Conservation (phyloP, 2,329 filamentous ascomycete genomes). For the Penicillium sumatraense region DNA sequence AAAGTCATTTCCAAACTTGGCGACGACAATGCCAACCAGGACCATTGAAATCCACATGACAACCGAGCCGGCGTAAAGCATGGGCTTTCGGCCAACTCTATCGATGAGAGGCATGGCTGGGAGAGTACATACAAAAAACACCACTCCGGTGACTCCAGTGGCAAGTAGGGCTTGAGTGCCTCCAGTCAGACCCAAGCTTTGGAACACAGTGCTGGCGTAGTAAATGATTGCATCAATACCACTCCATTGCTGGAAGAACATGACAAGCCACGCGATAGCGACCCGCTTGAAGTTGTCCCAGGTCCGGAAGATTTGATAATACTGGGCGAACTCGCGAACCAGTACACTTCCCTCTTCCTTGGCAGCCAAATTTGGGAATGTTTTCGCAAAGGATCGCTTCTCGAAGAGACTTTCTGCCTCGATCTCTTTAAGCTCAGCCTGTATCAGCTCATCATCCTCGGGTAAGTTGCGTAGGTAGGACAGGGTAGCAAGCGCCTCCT, state of each 20-base stretch:
- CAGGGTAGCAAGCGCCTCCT: slow-evolving; percentile 38
- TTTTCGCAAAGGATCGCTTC: slow-evolving; percentile 43
- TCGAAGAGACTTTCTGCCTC: slow-evolving; percentile 51
- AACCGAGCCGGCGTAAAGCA: slow-evolving; percentile 17
- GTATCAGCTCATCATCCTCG: slow-evolving; percentile 41
- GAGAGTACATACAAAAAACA: slow-evolving; percentile 30
- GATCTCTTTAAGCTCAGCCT: slow-evolving; percentile 51
- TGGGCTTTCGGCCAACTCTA: slow-evolving; percentile 23
- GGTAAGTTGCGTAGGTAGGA: slow-evolving; percentile 23
- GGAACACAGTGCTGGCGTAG: slow-evolving; percentile 36
- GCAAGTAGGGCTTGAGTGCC: slow-evolving; percentile 31
- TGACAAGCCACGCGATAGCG: slow-evolving; percentile 46
- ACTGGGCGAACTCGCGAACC: slow-evolving; percentile 53
- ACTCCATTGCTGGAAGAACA: slow-evolving; percentile 53
- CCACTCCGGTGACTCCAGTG: slow-evolving; percentile 32
- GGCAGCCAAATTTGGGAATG: slow-evolving; percentile 43
- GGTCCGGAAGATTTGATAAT: slow-evolving; percentile 50
- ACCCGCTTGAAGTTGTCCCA: slow-evolving; percentile 55
- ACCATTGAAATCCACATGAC: slow-evolving; percentile 19
- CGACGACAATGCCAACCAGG: slow-evolving; percentile 19
- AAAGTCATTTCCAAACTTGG: slow-evolving; percentile 21
- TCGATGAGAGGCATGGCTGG: slow-evolving; percentile 28
- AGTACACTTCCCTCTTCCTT: slow-evolving; percentile 40
- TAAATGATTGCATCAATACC: slow-evolving; percentile 40
- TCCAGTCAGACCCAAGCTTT: slow-evolving; percentile 32